A percentile compares a stretch with the other conserved stretches of the same genome.
Evolutionary conservation across 2,329 filamentous ascomycete species (phyloP).

Genomic region (Teratosphaeria viscida): DNA sequence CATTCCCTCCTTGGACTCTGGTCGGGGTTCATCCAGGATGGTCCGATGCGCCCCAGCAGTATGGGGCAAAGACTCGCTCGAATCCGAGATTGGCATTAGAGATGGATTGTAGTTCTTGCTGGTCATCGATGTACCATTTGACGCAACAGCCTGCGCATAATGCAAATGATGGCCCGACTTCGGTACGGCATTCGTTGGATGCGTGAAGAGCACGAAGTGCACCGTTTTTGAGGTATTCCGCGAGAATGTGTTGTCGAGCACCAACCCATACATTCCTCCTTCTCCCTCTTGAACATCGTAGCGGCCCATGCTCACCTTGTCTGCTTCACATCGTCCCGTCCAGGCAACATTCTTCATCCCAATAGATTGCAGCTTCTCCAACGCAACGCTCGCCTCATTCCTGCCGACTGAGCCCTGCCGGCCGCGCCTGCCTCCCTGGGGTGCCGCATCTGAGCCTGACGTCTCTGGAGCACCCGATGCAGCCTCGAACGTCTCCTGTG

Average conservation of each 20-base stretch:
- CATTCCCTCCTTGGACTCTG: conserved; percentile 27
- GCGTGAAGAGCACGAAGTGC: conserved; percentile 88
- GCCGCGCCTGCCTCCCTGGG: conserved; percentile 30
- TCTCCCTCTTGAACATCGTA: conserved; percentile 66
- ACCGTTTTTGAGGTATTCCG: conserved; percentile 91
- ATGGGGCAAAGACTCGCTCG: conserved; percentile 41
- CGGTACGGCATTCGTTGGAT: conserved; percentile 71
- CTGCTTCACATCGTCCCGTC: conserved; percentile 91
- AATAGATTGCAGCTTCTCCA: conserved; percentile 53
- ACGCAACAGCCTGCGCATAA: conserved; percentile 43
- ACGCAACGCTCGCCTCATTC: conserved; percentile 50
- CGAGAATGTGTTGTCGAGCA: conserved; percentile 98
- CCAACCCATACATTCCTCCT: conserved; percentile 87
- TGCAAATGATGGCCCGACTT: conserved; percentile 63
- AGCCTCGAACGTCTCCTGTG: conserved; percentile 31
- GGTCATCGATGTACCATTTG: conserved; percentile 28
- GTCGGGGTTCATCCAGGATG: conserved; percentile 29
- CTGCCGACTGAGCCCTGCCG: conserved; percentile 30
- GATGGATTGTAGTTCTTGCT: conserved; percentile 30
- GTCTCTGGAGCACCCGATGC: conserved; percentile 11
- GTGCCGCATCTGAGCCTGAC: conserved; percentile 26
- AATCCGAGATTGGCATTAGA: conserved; percentile 34
- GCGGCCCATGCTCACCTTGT: conserved; percentile 85
- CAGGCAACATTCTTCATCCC: conserved; percentile 59
- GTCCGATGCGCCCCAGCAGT: conserved; percentile 19